These are phyloP conservation scores for Omphalea diandra DNA, from an alignment of 441 rosid genomes.

Conservation along the genomic window DNA sequence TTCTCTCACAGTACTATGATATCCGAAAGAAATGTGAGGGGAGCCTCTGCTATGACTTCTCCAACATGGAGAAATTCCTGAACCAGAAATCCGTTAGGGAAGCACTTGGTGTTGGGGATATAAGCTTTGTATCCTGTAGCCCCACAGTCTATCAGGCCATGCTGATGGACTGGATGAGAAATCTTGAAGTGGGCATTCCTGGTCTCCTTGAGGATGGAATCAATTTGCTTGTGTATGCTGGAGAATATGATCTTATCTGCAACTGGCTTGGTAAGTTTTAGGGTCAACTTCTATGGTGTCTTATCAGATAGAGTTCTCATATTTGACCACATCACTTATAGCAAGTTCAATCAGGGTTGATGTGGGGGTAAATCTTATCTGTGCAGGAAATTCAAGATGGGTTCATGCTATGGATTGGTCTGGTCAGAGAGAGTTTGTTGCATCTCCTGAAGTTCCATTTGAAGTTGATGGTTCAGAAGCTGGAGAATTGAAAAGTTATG, in stretches of 20 bases:
- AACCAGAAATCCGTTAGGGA: conserved; percentile 62
- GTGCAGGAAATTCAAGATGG: conserved; percentile 95
- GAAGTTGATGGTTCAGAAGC: conserved; percentile 72
- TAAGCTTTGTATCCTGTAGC: conserved; percentile 84
- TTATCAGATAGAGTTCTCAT: background rate
- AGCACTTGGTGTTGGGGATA: conserved; percentile 70
- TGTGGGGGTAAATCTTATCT: conserved; percentile 5
- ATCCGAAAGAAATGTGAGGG: conserved; percentile 88
- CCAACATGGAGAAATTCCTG: conserved; percentile 86
- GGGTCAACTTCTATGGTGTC: background rate
- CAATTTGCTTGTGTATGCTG: conserved; percentile 83
- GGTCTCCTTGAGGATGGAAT: conserved; percentile 86
- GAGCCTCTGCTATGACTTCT: conserved; percentile 89
- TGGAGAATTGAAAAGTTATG: conserved; percentile 61
- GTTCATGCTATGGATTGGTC: conserved; percentile 98
- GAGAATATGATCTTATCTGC: conserved; percentile 99
- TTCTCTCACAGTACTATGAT: conserved; percentile 70
- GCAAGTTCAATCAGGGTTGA: background rate
- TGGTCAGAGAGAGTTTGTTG: conserved; percentile 64
- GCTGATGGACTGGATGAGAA: conserved; percentile 91
- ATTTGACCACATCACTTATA: background rate
- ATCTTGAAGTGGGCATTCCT: conserved; percentile 90
- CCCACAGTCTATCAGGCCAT: conserved; percentile 69
- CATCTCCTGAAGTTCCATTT: conserved; percentile 60
- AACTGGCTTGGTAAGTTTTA: conserved; percentile 80